Evolutionary conservation across 2,329 filamentous ascomycete genomes (phyloP).

Genomic region (Aspergillus puulaauensis): DNA sequence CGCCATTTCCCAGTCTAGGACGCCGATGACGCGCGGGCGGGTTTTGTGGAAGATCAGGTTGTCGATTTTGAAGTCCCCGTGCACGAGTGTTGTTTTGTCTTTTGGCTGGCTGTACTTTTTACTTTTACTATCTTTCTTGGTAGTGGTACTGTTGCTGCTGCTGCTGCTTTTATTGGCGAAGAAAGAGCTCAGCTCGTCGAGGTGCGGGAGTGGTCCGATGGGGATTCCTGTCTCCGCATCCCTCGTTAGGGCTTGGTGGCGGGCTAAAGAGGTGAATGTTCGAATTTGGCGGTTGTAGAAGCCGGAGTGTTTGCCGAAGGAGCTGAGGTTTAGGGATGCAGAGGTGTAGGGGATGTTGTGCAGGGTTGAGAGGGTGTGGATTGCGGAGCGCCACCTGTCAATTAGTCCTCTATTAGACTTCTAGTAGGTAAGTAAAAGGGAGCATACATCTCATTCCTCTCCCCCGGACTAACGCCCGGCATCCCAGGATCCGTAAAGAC

Average conservation of each 20-base stretch:
- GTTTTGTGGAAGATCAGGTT: slow-evolving; percentile 88
- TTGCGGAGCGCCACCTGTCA: slow-evolving; percentile 73
- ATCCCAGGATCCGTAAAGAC: slow-evolving; percentile 89
- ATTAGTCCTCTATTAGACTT: slow-evolving; percentile 41
- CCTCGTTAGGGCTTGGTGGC: slow-evolving; percentile 69
- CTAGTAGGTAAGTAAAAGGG: too few species aligned
- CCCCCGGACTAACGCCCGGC: slow-evolving; percentile 65
- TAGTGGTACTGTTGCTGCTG: too few species aligned
- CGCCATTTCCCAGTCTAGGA: slow-evolving; percentile 98
- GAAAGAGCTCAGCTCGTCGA: slow-evolving; percentile 82
- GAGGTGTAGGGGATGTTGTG: slow-evolving; percentile 68
- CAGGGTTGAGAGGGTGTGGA: slow-evolving; percentile 79
- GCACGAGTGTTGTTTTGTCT: slow-evolving; percentile 77
- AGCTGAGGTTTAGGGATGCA: slow-evolving; percentile 60
- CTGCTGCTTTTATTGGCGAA: slow-evolving; percentile 54
- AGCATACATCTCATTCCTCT: slow-evolving; percentile 68
- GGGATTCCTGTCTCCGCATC: slow-evolving; percentile 74
- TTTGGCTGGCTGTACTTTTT: slow-evolving; percentile 63
- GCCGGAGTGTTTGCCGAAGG: slow-evolving; percentile 69
- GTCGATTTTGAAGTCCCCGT: slow-evolving; percentile 96
- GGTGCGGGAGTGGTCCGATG: slow-evolving; percentile 81
- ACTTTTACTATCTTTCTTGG: slow-evolving; percentile 62
- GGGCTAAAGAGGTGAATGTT: slow-evolving; percentile 77
- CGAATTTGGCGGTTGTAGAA: slow-evolving; percentile 88
- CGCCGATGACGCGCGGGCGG: slow-evolving; percentile 82